phyloP scores from a whole-genome alignment of 2,329 filamentous ascomycete species.

The Hymenoscyphus fructigenus region DNA sequence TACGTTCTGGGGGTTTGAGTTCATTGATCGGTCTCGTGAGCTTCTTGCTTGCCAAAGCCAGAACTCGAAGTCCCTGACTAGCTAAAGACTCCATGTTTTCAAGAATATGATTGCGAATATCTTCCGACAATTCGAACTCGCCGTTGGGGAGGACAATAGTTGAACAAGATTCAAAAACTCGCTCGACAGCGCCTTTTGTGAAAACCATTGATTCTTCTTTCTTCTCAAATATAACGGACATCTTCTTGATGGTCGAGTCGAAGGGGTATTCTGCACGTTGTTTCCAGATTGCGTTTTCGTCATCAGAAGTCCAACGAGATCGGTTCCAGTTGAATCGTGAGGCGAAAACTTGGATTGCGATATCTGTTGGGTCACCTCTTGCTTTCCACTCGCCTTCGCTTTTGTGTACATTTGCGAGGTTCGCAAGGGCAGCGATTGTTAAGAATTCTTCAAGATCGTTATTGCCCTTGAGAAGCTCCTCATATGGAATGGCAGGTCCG shows the following conservation, averaged over 20 bases:
- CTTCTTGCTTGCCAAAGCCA: conserved; percentile 60
- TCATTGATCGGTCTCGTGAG: conserved; percentile 43
- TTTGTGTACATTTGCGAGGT: conserved; percentile 60
- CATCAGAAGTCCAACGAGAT: conserved; percentile 57
- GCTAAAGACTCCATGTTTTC: conserved; percentile 66
- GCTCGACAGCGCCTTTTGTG: conserved; percentile 59
- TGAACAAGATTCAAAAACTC: conserved; percentile 53
- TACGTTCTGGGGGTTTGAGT: conserved; percentile 44
- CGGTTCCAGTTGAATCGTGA: conserved; percentile 66
- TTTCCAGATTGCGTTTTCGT: conserved; percentile 51
- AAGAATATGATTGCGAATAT: conserved; percentile 56
- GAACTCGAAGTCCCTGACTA: conserved; percentile 64
- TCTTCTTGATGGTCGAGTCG: conserved; percentile 66
- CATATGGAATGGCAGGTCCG: conserved; percentile 44
- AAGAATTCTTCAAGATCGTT: conserved; percentile 54
- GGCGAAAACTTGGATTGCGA: conserved; percentile 58
- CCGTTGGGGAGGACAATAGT: conserved; percentile 47
- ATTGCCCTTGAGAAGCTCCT: conserved; percentile 47
- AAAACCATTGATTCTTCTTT: conserved; percentile 71
- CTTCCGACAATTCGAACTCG: conserved; percentile 52
- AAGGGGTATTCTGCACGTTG: conserved; percentile 70
- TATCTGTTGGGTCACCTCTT: conserved; percentile 55
- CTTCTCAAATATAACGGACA: conserved; percentile 18
- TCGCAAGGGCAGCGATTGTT: conserved; percentile 45
- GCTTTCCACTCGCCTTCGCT: conserved; percentile 56